phyloP scores from a whole-genome alignment of 352 stramenopile species.

The Globisporangium solare region DNA sequence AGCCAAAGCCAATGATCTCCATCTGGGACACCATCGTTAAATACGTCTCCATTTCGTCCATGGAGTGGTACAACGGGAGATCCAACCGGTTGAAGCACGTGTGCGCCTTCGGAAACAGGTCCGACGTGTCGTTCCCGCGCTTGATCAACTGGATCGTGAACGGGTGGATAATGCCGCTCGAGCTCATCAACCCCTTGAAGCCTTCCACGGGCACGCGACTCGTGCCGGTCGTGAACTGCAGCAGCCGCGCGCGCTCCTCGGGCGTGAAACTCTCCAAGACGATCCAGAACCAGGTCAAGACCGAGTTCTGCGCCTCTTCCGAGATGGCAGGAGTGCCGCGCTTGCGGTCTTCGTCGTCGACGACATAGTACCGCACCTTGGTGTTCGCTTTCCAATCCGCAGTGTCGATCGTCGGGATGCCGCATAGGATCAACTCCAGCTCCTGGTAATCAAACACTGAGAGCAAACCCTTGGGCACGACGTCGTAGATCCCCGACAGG shows the following conservation, averaged over 20 bases:
- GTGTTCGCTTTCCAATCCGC: conserved; percentile 58
- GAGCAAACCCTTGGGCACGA: conserved; percentile 59
- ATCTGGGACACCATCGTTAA: conserved; percentile 77
- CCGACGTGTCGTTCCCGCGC: conserved; percentile 31
- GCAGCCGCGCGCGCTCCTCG: conserved; percentile 60
- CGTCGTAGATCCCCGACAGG: conserved; percentile 68
- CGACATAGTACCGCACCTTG: conserved; percentile 56
- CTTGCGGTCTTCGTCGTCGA: conserved; percentile 33
- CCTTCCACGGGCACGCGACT: conserved; percentile 76
- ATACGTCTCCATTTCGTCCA: conserved; percentile 72
- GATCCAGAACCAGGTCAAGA: conserved; percentile 74
- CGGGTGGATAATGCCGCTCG: conserved; percentile 69
- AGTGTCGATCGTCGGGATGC: conserved; percentile 65
- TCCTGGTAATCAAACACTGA: conserved; percentile 81
- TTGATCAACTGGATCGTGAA: conserved; percentile 80
- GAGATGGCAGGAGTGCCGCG: conserved; percentile 9
- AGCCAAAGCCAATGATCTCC: conserved; percentile 75
- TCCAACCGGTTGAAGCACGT: conserved; percentile 86
- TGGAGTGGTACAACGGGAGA: conserved; percentile 57
- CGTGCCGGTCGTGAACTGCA: conserved; percentile 79
- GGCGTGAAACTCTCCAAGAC: conserved; percentile 49
- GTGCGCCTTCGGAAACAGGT: conserved; percentile 69
- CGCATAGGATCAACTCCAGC: conserved; percentile 72
- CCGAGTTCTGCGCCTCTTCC: conserved; percentile 36
- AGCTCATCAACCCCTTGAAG: conserved; percentile 76